phyloP scores from a whole-genome alignment of 2,329 filamentous ascomycete species.

The Claviceps pazoutovae region DNA sequence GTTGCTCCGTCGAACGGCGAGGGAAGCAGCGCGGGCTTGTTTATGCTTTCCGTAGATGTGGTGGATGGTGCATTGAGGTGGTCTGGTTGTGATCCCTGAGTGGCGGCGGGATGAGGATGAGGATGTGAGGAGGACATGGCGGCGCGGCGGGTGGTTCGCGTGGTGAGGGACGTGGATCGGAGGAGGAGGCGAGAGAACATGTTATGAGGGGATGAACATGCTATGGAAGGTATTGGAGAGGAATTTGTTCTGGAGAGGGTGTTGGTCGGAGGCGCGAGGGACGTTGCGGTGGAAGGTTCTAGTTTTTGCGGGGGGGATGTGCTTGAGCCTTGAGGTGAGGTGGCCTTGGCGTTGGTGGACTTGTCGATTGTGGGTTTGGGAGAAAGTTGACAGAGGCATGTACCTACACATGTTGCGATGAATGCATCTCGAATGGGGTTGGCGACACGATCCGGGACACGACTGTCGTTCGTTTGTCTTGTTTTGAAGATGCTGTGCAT shows the following conservation, averaged over 20 bases:
- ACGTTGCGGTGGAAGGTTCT: not conserved
- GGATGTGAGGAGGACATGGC: not conserved
- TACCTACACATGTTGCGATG: not conserved
- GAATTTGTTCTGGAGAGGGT: not conserved
- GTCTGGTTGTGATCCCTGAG: not conserved
- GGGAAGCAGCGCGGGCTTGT: conserved; percentile 11
- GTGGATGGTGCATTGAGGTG: not conserved
- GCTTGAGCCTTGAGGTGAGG: not conserved
- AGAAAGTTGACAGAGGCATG: too few species aligned
- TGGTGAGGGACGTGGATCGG: not conserved
- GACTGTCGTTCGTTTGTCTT: not conserved
- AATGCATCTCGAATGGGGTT: too few species aligned
- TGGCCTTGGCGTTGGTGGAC: not conserved
- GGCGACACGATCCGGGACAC: not conserved
- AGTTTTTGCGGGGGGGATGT: not conserved
- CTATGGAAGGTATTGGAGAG: not conserved
- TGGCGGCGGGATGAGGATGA: not conserved
- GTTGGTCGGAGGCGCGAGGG: not conserved
- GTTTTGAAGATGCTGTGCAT: not conserved
- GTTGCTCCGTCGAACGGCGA: conserved; percentile 9
- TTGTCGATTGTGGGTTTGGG: not conserved
- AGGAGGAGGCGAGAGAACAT: not conserved
- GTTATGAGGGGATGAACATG: too few species aligned
- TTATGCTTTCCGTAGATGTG: conserved; percentile 1
- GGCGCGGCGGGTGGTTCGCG: not conserved